Percentiles rank a stretch among this genome's conserved stretches.
Evolutionary conservation across 2,329 filamentous ascomycete species (phyloP).

Genomic region (Botryosphaeria dothidea): DNA sequence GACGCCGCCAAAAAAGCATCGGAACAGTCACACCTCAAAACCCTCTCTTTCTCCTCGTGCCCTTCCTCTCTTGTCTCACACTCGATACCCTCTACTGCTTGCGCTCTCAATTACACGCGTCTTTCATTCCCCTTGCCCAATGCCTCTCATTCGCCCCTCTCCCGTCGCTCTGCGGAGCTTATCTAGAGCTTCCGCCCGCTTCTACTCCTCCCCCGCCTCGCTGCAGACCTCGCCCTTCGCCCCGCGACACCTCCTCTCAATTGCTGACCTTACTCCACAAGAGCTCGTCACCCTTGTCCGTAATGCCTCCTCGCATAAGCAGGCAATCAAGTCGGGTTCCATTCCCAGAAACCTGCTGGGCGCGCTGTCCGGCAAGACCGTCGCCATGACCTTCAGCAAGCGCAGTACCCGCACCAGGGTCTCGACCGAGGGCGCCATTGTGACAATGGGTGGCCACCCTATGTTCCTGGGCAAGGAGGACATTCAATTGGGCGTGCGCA

Average conservation of each 20-base stretch:
- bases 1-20: constrained; percentile 3
- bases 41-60: neutral
- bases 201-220: constrained; percentile 35
- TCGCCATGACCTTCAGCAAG: constrained; percentile 98
- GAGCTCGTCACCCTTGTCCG: constrained; percentile 82
- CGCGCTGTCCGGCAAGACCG: constrained; percentile 71
- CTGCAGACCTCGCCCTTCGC: constrained; percentile 57
- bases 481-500: constrained; percentile 83
- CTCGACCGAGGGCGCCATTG: constrained; percentile 87
- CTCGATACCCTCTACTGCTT: constrained; percentile 21
- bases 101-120: neutral
- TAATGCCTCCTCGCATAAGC: constrained; percentile 78
- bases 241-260: constrained; percentile 88
- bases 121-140: constrained; percentile 21
- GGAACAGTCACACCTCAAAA: neutral
- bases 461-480: constrained; percentile 97
- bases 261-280: constrained; percentile 75
- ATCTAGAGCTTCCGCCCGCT: constrained; percentile 31
- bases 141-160: constrained; percentile 35
- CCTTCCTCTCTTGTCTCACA: neutral
- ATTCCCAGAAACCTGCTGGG: constrained; percentile 61
- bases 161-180: constrained; percentile 33
- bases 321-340: constrained; percentile 69
- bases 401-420: constrained; percentile 90
- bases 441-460: constrained; percentile 84